phyloP scores from a whole-genome alignment of 495 filamentous ascomycete genomes.

The Hyaloscypha variabilis region DNA sequence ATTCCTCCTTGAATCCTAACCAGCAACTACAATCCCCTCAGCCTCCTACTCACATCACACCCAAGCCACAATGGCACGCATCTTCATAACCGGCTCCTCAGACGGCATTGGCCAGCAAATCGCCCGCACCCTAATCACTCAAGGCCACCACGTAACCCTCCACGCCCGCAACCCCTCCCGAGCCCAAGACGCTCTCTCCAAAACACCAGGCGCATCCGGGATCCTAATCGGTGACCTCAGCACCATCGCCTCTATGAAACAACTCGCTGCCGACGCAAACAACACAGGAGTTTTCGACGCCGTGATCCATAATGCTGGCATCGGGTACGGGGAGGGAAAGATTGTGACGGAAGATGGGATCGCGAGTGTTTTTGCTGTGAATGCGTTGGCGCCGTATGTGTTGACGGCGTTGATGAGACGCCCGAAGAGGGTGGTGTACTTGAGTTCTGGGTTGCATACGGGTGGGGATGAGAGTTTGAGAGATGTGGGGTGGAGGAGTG shows the following conservation, averaged over 20 bases:
- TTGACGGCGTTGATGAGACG: slow-evolving; percentile 54
- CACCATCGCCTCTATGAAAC: slow-evolving; percentile 55
- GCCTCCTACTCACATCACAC: too few relatives aligned
- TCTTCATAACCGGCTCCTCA: slow-evolving; percentile 16
- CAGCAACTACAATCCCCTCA: too few relatives aligned
- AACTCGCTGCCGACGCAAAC: slow-evolving; percentile 53
- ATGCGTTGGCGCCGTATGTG: slow-evolving; percentile 60
- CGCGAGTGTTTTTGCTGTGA: slow-evolving; percentile 56
- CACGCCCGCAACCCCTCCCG: slow-evolving; percentile 58
- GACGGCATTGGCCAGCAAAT: slow-evolving; percentile 53
- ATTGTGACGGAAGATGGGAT: slow-evolving; percentile 41
- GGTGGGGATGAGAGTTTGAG: slow-evolving; percentile 47
- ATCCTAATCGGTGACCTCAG: slow-evolving; percentile 54
- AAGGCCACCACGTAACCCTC: slow-evolving; percentile 57
- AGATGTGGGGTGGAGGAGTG: slow-evolving; percentile 36
- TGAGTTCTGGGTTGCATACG: slow-evolving; percentile 53
- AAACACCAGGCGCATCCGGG: slow-evolving; percentile 50
- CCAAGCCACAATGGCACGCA: slow-evolving; percentile 10
- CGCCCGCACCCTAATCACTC: slow-evolving; percentile 50
- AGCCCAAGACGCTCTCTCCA: slow-evolving; percentile 45
- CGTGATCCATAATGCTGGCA: slow-evolving; percentile 62
- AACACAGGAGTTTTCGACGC: slow-evolving; percentile 52
- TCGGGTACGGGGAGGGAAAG: slow-evolving; percentile 40
- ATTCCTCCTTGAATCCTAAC: too few relatives aligned
- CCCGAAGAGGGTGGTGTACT: slow-evolving; percentile 53